Base-by-base conservation (phyloP, 352 stramenopile genomes). In the Phytophthora multivora region DNA sequence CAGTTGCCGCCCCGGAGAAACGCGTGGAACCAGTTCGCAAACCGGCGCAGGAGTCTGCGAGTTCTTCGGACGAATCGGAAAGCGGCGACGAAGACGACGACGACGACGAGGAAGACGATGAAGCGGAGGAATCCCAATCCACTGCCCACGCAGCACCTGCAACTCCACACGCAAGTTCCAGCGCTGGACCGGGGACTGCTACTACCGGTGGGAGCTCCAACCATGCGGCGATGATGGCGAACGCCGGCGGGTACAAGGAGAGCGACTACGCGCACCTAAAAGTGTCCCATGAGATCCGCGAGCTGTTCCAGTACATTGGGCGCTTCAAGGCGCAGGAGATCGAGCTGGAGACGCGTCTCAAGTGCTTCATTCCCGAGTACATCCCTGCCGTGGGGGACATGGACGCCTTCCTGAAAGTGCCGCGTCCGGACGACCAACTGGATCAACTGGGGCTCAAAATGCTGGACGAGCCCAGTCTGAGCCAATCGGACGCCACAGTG, bases 361-460 rank as follows among this genome's bases (percentile, higher is more conserved):
- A 98, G 72, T 98, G 93, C 63, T 99, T 99, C 68, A 91, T 99
- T 31, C 97, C 96, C 4, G 92, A 98, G 61, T 99, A 97, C 69
- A 98, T 99, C 40, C 96, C 97, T 7, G 91, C 96, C 0, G 86
- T 99, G 6, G 96, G 96, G 4, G 93, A 99, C 36, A 98, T 98
- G 79, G 96, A 99, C 65, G 80, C 95, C 8, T 98, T 99, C 70
- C 71, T 99, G 40, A 99, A 98, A 71, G 91, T 98, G 35, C 93
- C 94, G 21, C 89, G 94, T n/a, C 93, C 95, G 5, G 93, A 98
- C 67, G 82, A 79, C 11, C 81, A 97, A 43, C 35, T 70, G 0
- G 95, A 98, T 69, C 74, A 95, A 51, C 64, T 98, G 4, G 96
- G 95, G 0, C 82, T 98, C 41, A 97, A 95, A 64, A 89, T 97